A percentile compares a stretch with the other conserved stretches of the same genome.
Conservation (phyloP, 495 filamentous ascomycete genomes). For the Penicillium coffeae region DNA sequence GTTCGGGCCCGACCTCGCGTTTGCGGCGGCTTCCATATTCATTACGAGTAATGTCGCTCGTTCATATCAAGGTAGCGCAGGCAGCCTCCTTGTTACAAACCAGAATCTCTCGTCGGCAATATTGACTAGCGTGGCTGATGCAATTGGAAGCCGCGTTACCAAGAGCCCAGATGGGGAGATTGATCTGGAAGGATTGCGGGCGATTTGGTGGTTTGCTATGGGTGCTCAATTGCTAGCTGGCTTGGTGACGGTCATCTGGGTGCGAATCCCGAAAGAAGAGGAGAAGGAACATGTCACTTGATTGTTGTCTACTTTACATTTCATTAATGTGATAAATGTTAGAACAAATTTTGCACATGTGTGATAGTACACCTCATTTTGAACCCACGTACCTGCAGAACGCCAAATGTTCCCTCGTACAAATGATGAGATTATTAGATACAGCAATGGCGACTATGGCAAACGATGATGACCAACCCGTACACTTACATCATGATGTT, state of each 20-base stretch:
- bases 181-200: slow-evolving; percentile 35
- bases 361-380: too few relatives aligned
- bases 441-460: too few relatives aligned
- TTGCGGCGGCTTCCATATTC: slow-evolving; percentile 31
- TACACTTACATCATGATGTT: too few relatives aligned
- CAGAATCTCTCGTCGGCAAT: slow-evolving; percentile 35
- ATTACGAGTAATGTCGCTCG: slow-evolving; percentile 28
- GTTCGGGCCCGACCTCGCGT: slow-evolving; percentile 29
- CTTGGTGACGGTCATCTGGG: slow-evolving; percentile 35
- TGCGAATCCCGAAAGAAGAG: slow-evolving; percentile 46
- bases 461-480: too few relatives aligned
- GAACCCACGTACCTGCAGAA: too few relatives aligned
- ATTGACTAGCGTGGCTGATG: slow-evolving; percentile 42
- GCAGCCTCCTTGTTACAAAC: slow-evolving; percentile 24
- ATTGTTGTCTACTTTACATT: too few relatives aligned
- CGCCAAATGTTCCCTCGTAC: too few relatives aligned
- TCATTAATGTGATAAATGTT: too few relatives aligned
- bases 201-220: slow-evolving; percentile 48
- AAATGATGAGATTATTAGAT: too few relatives aligned
- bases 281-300: slow-evolving; percentile 46
- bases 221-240: slow-evolving; percentile 33
- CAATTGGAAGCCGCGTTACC: slow-evolving; percentile 40
- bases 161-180: slow-evolving; percentile 29
- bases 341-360: too few relatives aligned
- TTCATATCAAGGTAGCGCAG: slow-evolving; percentile 27